Base-by-base conservation (phyloP, 1,284 basidiomycete species). In the Trichosporon coremiiforme region DNA sequence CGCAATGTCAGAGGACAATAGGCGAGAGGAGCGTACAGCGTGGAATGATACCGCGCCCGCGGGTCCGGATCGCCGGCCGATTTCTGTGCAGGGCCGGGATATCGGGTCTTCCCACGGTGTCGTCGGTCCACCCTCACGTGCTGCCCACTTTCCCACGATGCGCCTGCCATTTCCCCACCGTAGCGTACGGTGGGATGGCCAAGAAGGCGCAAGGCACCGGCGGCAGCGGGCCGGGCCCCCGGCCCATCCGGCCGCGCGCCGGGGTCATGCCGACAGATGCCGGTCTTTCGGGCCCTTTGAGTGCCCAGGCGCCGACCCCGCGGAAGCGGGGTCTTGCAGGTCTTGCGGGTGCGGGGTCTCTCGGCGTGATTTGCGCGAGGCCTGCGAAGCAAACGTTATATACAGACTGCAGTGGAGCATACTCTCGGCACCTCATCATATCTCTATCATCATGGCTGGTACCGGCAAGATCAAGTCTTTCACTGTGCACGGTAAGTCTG, bases 401-500 rank as follows among this genome's bases (percentile, higher is more conserved):
- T 57, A 57, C 22, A 29, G 36, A 38, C 8, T 10, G 12, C 36
- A 13, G 36, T 25, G 53, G 13, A 10, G 8, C 6, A 35, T 25
- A 35, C 33, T 17, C 7, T 29, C 17, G 13, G 29, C 17, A 31
- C 35, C 47, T 35, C 17, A 64, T 1, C 68, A 47, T 47, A 45
- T 38, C 20, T 20, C 63, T 20, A 36, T 12, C 73, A 77, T 17
- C 67, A 78, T 76, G 75, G 71, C 76, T 17, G 74, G 73, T 29
- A 62, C 57, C 13, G 57, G 57, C 60, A 82, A 77, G 71, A 82
- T 85, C 75, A 77, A 78, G 38, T 75, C 73, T 64, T 85, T 82
- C 74, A 73, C 72, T 65, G 80, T 84, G 62, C 83, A 84, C 70
- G 84, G 82, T 83, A 66, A 73, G 80, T 75, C 13, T 25, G 4